Evolutionary conservation across 2,329 filamentous ascomycete genomes (phyloP), one percentile per base, ranked within the genome.

Genomic region (Ophiostoma quercus): DNA sequence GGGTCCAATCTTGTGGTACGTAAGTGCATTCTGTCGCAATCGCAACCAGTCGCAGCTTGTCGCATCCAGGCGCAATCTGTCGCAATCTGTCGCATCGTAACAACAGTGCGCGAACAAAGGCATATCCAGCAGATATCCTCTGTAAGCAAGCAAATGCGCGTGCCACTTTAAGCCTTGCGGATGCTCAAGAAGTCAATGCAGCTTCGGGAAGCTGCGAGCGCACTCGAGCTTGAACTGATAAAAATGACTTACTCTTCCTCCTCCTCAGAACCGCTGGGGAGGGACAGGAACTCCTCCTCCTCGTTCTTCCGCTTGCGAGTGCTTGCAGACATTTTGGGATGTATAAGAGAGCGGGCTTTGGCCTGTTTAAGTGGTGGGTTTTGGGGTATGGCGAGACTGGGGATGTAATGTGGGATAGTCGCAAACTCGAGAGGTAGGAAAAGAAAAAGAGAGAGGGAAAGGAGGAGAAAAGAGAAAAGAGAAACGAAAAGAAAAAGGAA

Each of bases 261-360:
- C 75, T 84, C 83, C 62, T 80, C 82, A 66, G 81, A 80, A 66
- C 80, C 83, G 71, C 84, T 83, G 69, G 84, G 83, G 69, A 85
- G 82, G 72, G 83, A 84, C 72, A 85, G 81, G 43, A 85, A 82
- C 78, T 84, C 83, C 76, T 84, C 82, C 75, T 84, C 82, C 29
- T 71, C 70, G 73, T 84, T 82, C 32, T 83, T 84, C 80, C 83
- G 83, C 82, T 85, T 85, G 75, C 83, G 83, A 75, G 80, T 77
- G 43, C 43, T 47, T 47, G 43, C 43, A 71, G 82, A 81, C 82
- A 84, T 84, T 72, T 71, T 78, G 32, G 11, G 4, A 12, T 32
- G 14, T 68, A 29, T 66, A 63, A 69, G 68, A 70, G 41, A 43
- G 66, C 22, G 71, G 70, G 67, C 19, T 67, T 62, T 68, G 11